These are phyloP conservation scores for Komagataella kurtzmanii DNA, from an alignment of 805 yeast genomes.

Conservation along the genomic window DNA sequence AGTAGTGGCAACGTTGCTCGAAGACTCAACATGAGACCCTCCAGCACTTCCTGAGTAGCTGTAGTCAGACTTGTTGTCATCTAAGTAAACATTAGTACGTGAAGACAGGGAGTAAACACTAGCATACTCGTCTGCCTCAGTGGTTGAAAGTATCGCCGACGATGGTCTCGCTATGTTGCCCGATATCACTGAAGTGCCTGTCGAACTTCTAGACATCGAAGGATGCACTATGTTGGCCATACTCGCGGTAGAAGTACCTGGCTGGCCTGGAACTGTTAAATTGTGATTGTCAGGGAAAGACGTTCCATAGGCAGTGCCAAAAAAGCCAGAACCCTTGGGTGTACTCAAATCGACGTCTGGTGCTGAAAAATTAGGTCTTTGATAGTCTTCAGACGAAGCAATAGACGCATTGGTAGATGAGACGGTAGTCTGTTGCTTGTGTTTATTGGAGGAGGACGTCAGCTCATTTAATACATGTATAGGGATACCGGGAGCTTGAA, in stretches of 20 bases:
- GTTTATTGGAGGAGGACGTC: neutral
- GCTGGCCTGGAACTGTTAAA: neutral
- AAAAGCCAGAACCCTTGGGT: neutral
- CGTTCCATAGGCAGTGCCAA: neutral
- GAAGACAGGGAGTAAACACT: neutral
- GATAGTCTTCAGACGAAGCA: constrained; percentile 15
- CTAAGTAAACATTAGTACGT: neutral
- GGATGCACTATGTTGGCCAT: neutral
- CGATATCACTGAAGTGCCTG: neutral
- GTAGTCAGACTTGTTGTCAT: neutral
- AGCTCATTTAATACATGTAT: neutral
- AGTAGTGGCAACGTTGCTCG: constrained; percentile 4
- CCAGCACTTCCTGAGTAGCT: neutral
- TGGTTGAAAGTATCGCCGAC: neutral
- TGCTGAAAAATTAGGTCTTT: constrained; percentile 1
- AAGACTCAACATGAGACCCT: neutral
- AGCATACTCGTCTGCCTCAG: neutral
- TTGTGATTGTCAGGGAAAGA: neutral
- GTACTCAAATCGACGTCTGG: neutral
- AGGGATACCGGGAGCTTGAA: neutral
- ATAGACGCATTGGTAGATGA: constrained; percentile 14
- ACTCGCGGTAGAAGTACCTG: neutral
- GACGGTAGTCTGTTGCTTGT: neutral
- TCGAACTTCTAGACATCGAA: neutral
- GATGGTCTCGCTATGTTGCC: neutral